A percentile compares a stretch with the other conserved stretches of the same genome.
phyloP scores from a whole-genome alignment of 768 basidiomycete species.

The Calocera cornea region DNA sequence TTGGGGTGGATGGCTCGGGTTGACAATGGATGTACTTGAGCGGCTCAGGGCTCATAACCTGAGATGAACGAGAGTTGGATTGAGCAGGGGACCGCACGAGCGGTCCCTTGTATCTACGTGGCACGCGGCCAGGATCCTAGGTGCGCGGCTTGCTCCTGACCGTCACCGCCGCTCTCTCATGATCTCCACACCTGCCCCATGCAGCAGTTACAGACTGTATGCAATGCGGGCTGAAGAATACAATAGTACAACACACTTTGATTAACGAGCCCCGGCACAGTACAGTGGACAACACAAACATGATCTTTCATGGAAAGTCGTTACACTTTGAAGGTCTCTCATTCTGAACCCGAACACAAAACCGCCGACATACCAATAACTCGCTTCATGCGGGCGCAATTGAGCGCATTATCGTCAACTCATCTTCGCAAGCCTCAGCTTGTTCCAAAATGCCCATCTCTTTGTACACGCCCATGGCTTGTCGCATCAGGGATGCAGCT shows the following conservation, averaged over 20 bases:
- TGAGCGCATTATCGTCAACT: neutral
- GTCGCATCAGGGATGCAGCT: neutral
- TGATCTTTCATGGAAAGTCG: too few species aligned
- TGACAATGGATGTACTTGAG: neutral
- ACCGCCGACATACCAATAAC: too few species aligned
- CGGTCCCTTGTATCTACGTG: too few species aligned
- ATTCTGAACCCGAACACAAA: too few species aligned
- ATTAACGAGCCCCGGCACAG: too few species aligned
- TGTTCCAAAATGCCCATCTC: neutral
- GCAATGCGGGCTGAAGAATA: too few species aligned
- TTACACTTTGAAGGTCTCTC: too few species aligned
- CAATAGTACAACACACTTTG: too few species aligned
- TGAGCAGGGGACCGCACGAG: neutral
- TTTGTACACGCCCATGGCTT: neutral
- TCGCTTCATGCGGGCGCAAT: too few species aligned
- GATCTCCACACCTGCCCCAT: neutral
- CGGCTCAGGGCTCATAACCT: neutral
- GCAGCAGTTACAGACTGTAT: too few species aligned
- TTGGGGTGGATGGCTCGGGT: neutral
- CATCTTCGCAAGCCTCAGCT: neutral
- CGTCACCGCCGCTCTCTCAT: neutral
- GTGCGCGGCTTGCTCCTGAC: neutral
- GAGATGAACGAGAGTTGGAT: neutral
- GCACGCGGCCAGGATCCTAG: too few species aligned
- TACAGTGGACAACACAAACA: too few species aligned